A percentile compares a stretch with the other conserved stretches of the same genome.
These are phyloP conservation scores for sorghum (Sorghum bicolor) DNA, from an alignment of 176 grass and related monocot genomes.

Conservation along the genomic window DNA sequence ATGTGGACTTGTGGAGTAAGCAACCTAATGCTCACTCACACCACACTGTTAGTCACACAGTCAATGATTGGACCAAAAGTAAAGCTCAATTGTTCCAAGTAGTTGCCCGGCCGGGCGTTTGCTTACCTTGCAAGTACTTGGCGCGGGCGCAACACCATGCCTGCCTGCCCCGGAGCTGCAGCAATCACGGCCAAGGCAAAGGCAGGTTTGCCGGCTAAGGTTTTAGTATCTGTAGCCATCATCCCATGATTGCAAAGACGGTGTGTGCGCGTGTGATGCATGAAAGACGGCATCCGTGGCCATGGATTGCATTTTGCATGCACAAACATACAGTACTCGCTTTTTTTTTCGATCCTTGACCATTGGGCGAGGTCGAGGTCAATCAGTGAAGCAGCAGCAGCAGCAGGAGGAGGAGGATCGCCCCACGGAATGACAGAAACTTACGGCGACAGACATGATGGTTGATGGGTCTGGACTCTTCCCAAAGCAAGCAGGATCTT, in stretches of 20 bases:
- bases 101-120: background rate
- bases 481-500: background rate
- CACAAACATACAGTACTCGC: too few relatives aligned
- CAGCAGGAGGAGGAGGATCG: background rate
- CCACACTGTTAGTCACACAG: background rate
- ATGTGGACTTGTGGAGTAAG: background rate
- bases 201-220: slow-evolving; percentile 2
- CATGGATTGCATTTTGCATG: background rate
- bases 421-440: slow-evolving; percentile 9
- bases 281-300: background rate
- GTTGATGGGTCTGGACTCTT: background rate
- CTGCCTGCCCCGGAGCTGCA: too few relatives aligned
- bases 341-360: too few relatives aligned
- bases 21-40: background rate
- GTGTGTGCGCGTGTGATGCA: background rate
- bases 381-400: background rate
- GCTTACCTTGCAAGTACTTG: slow-evolving; percentile 6
- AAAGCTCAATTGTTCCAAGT: background rate
- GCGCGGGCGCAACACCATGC: too few relatives aligned
- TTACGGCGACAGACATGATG: background rate
- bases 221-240: background rate
- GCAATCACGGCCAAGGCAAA: too few relatives aligned
- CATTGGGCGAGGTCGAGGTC: background rate
- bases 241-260: background rate
- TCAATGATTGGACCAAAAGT: background rate